phyloP scores from a whole-genome alignment of 2,329 filamentous ascomycete genomes.

The Trichoderma gracile region DNA sequence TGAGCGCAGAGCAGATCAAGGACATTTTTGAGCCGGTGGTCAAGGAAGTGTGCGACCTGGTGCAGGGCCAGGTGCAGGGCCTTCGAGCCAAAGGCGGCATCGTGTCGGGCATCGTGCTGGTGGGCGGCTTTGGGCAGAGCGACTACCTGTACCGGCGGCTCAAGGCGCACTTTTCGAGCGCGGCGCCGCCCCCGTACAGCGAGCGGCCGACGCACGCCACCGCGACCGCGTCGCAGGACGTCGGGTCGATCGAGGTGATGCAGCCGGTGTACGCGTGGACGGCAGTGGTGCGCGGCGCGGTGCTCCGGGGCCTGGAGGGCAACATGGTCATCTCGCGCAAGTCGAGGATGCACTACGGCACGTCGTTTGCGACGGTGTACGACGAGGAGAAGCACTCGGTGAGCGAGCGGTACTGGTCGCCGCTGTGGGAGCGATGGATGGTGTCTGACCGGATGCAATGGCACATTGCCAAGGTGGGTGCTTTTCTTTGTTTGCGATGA shows the following conservation, averaged over 20 bases:
- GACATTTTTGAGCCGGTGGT: conserved; percentile 75
- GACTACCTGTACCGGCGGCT: conserved; percentile 73
- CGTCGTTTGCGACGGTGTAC: conserved; percentile 78
- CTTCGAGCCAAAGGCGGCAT: conserved; percentile 62
- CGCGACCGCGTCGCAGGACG: conserved; percentile 47
- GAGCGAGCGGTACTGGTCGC: conserved; percentile 75
- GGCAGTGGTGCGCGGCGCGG: conserved; percentile 75
- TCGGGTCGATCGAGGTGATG: conserved; percentile 71
- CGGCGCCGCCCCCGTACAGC: conserved; percentile 63
- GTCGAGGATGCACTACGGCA: conserved; percentile 76
- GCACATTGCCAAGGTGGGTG: conserved; percentile 73
- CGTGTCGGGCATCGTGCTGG: conserved; percentile 74
- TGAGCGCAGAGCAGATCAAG: conserved; percentile 69
- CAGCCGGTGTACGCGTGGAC: conserved; percentile 83
- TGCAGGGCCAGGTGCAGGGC: conserved; percentile 65
- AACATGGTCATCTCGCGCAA: conserved; percentile 76
- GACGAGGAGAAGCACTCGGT: conserved; percentile 73
- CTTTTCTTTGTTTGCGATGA: background rate
- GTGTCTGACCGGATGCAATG: conserved; percentile 81
- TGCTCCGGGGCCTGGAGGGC: conserved; percentile 72
- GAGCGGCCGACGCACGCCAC: conserved; percentile 68
- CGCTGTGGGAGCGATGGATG: conserved; percentile 81
- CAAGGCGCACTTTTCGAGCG: conserved; percentile 65
- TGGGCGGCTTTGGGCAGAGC: conserved; percentile 79
- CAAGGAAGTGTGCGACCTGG: conserved; percentile 67